These are phyloP conservation scores for Panaeolus papilionaceus DNA, from an alignment of 768 basidiomycete genomes.

Conservation along the genomic window DNA sequence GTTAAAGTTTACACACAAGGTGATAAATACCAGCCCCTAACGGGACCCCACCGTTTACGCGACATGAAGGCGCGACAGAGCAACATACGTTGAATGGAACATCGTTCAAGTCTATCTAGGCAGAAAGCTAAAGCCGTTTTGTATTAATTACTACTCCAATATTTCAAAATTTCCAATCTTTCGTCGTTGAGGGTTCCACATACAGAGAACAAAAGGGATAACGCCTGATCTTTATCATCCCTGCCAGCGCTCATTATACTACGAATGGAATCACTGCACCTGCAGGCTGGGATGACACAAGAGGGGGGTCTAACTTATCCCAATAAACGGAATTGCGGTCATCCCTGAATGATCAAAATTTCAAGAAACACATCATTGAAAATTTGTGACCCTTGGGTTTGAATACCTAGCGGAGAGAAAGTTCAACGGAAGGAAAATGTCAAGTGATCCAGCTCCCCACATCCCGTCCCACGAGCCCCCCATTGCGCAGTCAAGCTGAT, in stretches of 20 bases:
- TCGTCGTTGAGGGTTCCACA: neutral
- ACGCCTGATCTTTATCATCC: neutral
- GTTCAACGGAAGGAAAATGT: neutral
- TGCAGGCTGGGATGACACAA: neutral
- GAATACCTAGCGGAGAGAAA: neutral
- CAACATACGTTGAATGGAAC: too few species aligned
- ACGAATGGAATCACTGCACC: conserved; percentile 1
- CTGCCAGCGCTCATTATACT: conserved; percentile 9
- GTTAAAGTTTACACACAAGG: too few species aligned
- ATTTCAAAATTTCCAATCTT: neutral
- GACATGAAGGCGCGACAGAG: too few species aligned
- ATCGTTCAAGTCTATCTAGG: neutral
- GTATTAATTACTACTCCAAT: neutral
- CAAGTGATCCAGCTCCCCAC: conserved; percentile 5
- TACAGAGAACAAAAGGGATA: conserved; percentile 3
- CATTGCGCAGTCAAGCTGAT: neutral
- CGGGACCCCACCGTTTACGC: too few species aligned
- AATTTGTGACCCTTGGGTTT: neutral
- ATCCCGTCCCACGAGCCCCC: neutral
- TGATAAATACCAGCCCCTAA: too few species aligned
- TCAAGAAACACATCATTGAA: neutral
- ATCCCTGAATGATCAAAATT: neutral
- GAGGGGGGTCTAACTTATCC: neutral
- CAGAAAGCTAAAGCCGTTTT: neutral
- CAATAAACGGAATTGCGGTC: neutral